Evolutionary conservation across 2,329 filamentous ascomycete genomes (phyloP).

Genomic region (Diaporthe sp.): DNA sequence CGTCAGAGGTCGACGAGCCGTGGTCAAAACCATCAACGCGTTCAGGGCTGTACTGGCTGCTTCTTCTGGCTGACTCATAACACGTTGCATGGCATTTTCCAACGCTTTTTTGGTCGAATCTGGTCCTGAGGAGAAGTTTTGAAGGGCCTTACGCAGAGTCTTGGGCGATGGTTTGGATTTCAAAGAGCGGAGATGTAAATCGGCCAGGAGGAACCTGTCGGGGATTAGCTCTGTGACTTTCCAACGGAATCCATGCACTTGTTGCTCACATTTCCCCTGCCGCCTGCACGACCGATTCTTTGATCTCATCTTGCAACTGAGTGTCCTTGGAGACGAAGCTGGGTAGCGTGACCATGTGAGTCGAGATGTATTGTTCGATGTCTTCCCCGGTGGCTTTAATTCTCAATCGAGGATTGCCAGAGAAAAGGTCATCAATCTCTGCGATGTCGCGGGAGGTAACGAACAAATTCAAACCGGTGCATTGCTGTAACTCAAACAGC

Average conservation of each 20-base stretch:
- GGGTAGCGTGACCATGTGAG: not conserved
- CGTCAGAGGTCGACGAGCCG: not conserved
- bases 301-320: not conserved
- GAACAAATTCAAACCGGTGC: not conserved
- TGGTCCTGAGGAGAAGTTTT: not conserved
- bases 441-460: not conserved
- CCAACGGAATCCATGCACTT: not conserved
- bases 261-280: not conserved
- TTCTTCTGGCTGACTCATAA: not conserved
- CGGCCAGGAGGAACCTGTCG: not conserved
- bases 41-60: not conserved
- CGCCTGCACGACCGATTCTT: not conserved
- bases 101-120: not conserved
- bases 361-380: not conserved
- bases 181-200: not conserved
- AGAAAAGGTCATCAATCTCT: not conserved
- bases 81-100: not conserved
- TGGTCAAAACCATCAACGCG: not conserved
- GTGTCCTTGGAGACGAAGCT: not conserved
- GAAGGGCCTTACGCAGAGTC: not conserved
- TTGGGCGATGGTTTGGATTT: not conserved
- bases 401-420: not conserved
- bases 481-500: not conserved
- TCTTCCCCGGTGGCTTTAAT: not conserved
- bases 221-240: not conserved